Conservation (phyloP, 768 basidiomycete species). For the Hemileccinum rubropunctum region DNA sequence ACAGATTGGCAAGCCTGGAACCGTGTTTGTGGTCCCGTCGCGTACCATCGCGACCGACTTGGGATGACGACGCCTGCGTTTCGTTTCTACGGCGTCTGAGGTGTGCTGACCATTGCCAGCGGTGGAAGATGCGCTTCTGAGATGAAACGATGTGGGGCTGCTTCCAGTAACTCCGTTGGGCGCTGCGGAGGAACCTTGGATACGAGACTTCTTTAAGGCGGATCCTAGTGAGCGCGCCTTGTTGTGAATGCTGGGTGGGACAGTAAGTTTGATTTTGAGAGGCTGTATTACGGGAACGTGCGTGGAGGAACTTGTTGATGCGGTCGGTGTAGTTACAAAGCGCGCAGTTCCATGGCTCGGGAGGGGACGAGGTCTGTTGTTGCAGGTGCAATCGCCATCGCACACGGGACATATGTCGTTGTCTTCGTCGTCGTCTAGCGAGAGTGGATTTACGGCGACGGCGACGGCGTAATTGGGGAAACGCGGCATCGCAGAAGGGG, state of each 20-base stretch:
- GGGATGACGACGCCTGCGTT: slow-evolving; percentile 56
- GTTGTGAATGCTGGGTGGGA: slow-evolving; percentile 55
- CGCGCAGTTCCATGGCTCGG: slow-evolving; percentile 35
- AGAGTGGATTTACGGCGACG: slow-evolving; percentile 37
- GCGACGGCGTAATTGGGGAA: slow-evolving; percentile 67
- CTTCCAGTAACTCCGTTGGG: slow-evolving; percentile 38
- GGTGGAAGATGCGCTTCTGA: slow-evolving; percentile 22
- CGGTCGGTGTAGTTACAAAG: slow-evolving; percentile 37
- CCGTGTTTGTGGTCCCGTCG: slow-evolving; percentile 13
- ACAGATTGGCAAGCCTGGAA: slow-evolving; percentile 20
- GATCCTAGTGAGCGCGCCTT: slow-evolving; percentile 34
- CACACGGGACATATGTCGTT: slow-evolving; percentile 87
- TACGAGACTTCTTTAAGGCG: slow-evolving; percentile 29
- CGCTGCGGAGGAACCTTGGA: slow-evolving; percentile 28
- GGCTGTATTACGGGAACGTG: slow-evolving; percentile 28
- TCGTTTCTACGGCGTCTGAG: slow-evolving; percentile 29
- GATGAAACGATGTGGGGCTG: slow-evolving; percentile 15
- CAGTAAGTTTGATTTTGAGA: slow-evolving; percentile 73
- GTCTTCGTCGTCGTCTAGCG: slow-evolving; percentile 67
- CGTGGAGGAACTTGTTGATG: slow-evolving; percentile 35
- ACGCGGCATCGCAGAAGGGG: slow-evolving; percentile 63
- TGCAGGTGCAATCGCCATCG: slow-evolving; percentile 86
- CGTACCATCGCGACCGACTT: slow-evolving; percentile 43
- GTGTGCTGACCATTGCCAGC: slow-evolving; percentile 24
- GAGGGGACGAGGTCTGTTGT: slow-evolving; percentile 41